Conservation (phyloP, 2,329 filamentous ascomycete species). For the Phialophora chinensis region DNA sequence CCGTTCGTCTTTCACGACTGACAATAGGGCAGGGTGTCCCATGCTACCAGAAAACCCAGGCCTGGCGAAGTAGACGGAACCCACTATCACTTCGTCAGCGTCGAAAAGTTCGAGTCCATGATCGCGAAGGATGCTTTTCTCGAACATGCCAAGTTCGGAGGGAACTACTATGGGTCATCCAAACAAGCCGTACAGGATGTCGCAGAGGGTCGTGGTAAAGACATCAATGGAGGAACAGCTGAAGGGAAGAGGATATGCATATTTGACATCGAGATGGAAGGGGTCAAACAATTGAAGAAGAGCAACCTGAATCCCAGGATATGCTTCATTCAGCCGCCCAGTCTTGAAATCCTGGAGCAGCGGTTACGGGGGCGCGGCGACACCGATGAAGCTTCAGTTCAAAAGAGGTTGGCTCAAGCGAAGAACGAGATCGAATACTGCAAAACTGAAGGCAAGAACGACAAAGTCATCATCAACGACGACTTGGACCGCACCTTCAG, state of each 20-base stretch:
- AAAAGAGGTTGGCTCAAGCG: conserved; percentile 73
- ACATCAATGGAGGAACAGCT: conserved; percentile 36
- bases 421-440: conserved; percentile 75
- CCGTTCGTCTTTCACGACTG: neutral
- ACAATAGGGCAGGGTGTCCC: conserved; percentile 48
- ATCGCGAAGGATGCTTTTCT: conserved; percentile 76
- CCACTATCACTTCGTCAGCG: conserved; percentile 80
- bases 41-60: conserved; percentile 82
- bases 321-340: conserved; percentile 83
- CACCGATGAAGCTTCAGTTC: conserved; percentile 75
- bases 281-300: conserved; percentile 89
- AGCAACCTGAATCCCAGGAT: conserved; percentile 77
- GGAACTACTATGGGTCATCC: conserved; percentile 86
- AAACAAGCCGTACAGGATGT: conserved; percentile 79
- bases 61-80: conserved; percentile 75
- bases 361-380: conserved; percentile 76
- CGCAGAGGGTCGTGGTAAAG: conserved; percentile 63
- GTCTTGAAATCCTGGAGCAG: conserved; percentile 73
- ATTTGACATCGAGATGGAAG: conserved; percentile 96
- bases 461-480: conserved; percentile 70
- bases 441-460: conserved; percentile 69
- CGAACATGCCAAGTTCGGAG: conserved; percentile 84
- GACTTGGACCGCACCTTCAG: conserved; percentile 63
- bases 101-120: conserved; percentile 70
- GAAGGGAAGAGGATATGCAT: conserved; percentile 77